Evolutionary conservation across 768 basidiomycete genomes (phyloP).

Genomic region (Sporobolomyces phaffii): DNA sequence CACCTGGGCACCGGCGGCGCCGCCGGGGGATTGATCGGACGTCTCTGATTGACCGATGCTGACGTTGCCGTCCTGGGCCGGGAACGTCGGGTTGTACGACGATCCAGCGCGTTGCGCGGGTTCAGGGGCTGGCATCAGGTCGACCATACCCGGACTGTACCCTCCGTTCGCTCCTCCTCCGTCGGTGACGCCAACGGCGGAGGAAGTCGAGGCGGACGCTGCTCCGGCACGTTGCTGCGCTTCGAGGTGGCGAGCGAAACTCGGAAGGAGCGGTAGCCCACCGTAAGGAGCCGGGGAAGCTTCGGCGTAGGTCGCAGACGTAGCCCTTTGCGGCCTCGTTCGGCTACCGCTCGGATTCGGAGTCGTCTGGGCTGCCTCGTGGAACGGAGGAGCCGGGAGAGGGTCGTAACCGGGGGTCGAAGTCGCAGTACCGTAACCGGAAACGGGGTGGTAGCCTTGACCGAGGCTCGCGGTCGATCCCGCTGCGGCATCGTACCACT

Average conservation of each 20-base stretch:
- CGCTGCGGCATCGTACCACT: background rate
- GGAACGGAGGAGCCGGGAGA: background rate
- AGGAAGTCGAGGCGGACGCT: background rate
- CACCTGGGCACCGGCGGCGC: background rate
- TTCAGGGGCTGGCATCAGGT: constrained; percentile 20
- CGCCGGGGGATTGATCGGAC: background rate
- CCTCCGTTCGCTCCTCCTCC: background rate
- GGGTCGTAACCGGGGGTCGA: background rate
- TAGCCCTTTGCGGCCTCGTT: background rate
- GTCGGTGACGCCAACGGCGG: no score
- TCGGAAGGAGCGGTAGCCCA: background rate
- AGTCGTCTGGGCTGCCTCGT: background rate
- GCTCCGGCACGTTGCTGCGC: background rate
- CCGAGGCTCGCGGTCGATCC: background rate
- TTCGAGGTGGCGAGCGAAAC: constrained; percentile 1
- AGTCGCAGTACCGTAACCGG: no score
- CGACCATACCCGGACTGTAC: background rate
- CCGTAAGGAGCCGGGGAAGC: constrained; percentile 4
- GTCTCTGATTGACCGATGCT: background rate
- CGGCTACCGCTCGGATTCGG: background rate
- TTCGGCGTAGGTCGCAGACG: background rate
- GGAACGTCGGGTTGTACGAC: background rate
- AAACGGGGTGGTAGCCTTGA: background rate
- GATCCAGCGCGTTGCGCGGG: background rate
- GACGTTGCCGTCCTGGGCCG: background rate